phyloP scores from a whole-genome alignment of 1,139 yeast genomes.

The Lipomyces yarrowii region DNA sequence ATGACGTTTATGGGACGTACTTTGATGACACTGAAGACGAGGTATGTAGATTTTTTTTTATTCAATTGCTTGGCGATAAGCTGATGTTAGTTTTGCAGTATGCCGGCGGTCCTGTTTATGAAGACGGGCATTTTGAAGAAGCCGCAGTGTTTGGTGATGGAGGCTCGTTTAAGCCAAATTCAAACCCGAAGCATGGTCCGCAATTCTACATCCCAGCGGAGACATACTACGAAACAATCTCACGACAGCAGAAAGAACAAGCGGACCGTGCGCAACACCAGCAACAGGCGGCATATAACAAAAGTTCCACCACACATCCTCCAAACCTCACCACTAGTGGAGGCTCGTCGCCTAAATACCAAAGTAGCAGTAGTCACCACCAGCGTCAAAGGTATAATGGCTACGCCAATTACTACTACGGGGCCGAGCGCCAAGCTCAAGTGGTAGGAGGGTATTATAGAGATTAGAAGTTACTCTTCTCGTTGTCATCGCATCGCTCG shows the following conservation, averaged over 20 bases:
- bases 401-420: constrained; percentile 10
- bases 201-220: constrained; percentile 9
- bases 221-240: constrained; percentile 22
- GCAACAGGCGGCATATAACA: constrained; percentile 1
- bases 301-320: constrained; percentile 3
- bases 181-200: not conserved
- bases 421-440: constrained; percentile 6
- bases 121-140: constrained; percentile 1
- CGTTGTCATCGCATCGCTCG: not conserved
- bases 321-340: not conserved
- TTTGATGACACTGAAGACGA: constrained; percentile 12
- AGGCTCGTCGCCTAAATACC: not conserved
- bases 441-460: constrained; percentile 17
- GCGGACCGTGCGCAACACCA: not conserved
- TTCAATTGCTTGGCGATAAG: not conserved
- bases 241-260: constrained; percentile 21
- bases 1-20: constrained; percentile 16
- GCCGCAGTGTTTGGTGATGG: not conserved
- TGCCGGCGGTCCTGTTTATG: not conserved
- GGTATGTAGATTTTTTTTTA: not conserved
- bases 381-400: not conserved
- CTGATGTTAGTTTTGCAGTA: not conserved
- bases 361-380: not conserved
- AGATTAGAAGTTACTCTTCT: not conserved
- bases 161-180: constrained; percentile 2